Evolutionary conservation across 108 stramenopile genomes (phyloP).

Genomic region (Cyclotella cryptica): DNA sequence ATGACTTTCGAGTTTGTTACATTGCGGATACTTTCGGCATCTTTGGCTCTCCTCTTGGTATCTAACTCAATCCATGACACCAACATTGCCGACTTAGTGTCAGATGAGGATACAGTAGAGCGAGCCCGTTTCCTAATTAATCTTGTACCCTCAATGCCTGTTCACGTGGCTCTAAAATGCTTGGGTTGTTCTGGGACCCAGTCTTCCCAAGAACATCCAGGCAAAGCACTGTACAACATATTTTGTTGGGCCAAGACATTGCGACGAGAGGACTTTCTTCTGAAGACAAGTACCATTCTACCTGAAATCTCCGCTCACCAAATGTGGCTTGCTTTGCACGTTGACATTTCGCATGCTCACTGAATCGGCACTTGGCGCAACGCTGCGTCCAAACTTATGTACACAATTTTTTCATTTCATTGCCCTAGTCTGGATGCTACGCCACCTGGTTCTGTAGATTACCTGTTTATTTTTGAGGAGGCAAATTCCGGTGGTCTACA

Average conservation of each 20-base stretch:
- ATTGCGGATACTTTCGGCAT: conserved; percentile 51
- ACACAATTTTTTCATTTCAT: too few relatives aligned
- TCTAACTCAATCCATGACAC: neutral
- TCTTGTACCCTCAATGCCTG: conserved; percentile 56
- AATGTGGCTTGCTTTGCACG: conserved; percentile 22
- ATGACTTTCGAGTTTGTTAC: conserved; percentile 54
- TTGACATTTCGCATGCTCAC: conserved; percentile 16
- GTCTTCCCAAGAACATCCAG: neutral
- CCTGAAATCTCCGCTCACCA: conserved; percentile 14
- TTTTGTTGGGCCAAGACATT: conserved; percentile 29
- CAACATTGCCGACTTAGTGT: conserved; percentile 10
- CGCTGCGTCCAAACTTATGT: neutral
- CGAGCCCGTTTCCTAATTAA: conserved; percentile 51
- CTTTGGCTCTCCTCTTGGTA: conserved; percentile 41
- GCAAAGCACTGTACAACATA: conserved; percentile 23
- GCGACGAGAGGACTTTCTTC: conserved; percentile 26
- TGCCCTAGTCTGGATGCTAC: too few relatives aligned
- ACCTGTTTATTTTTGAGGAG: too few relatives aligned
- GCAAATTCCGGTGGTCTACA: too few relatives aligned
- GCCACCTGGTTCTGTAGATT: too few relatives aligned
- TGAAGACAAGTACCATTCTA: conserved; percentile 2
- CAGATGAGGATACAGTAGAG: conserved; percentile 45
- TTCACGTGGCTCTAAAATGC: conserved; percentile 44
- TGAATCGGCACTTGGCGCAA: neutral
- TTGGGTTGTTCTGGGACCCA: conserved; percentile 9